Percentiles rank a stretch among this genome's conserved stretches.
These are phyloP conservation scores for Parasarocladium wereldwijsianum DNA, from an alignment of 2,329 filamentous ascomycete species.

Conservation along the genomic window DNA sequence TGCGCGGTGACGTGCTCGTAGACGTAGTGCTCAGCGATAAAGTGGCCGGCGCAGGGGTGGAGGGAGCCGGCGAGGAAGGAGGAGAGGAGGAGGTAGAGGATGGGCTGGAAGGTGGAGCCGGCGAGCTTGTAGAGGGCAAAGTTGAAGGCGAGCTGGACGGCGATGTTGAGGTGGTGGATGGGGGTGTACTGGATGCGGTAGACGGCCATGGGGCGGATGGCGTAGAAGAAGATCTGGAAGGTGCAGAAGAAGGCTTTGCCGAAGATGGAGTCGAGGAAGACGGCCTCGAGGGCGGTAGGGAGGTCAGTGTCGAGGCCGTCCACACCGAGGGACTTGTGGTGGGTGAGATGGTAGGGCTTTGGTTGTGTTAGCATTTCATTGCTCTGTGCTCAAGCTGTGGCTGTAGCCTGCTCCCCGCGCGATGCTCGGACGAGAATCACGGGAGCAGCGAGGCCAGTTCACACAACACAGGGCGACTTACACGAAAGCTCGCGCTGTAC, in stretches of 20 bases:
- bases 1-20: slow-evolving; percentile 48
- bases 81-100: slow-evolving; percentile 75
- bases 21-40: slow-evolving; percentile 95
- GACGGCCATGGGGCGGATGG: slow-evolving; percentile 85
- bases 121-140: slow-evolving; percentile 45
- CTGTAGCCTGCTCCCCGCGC: neutral
- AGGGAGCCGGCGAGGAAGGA: slow-evolving; percentile 89
- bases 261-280: slow-evolving; percentile 85
- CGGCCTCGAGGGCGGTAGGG: slow-evolving; percentile 77
- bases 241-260: slow-evolving; percentile 99
- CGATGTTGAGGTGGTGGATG: slow-evolving; percentile 72
- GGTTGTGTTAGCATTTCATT: slow-evolving; percentile 9
- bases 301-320: slow-evolving; percentile 93
- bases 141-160: slow-evolving; percentile 67
- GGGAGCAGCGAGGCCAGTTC: no score
- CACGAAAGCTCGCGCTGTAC: slow-evolving; percentile 89
- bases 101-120: slow-evolving; percentile 36
- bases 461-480: slow-evolving; percentile 24
- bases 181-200: slow-evolving; percentile 78
- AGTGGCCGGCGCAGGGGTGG: slow-evolving; percentile 90
- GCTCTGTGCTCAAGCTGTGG: neutral
- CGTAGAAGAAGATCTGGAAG: slow-evolving; percentile 99
- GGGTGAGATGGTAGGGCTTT: slow-evolving; percentile 89
- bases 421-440: neutral
- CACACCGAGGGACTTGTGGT: slow-evolving; percentile 96